Base-by-base conservation (phyloP, 164 flowering plant genomes). In the Houttuynia cordata region DNA sequence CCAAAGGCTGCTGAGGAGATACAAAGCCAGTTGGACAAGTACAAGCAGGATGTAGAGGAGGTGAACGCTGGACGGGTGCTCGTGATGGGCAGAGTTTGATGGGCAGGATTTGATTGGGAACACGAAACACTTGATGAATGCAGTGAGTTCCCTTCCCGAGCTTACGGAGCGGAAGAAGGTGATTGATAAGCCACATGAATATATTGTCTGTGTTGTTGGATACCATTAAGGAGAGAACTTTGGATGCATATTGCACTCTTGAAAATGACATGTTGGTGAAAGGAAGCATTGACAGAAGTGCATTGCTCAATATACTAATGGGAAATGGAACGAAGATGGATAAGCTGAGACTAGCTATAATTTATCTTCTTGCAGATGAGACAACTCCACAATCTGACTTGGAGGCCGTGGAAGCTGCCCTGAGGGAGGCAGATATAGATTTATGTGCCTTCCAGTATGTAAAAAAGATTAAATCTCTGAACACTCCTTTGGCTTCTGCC, bases 1-100 rank as follows among this genome's bases (percentile, higher is more conserved):
- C 99, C 99, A 17, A 90, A 84, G 66, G 99, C 88, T 53, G 97
- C 99, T 18, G 91, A 79, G 62, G 99, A 94, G 78, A 94, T 94
- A 30, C 97, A 91, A 78, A 80, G 74, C 15, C 96, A 94, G 57
- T 70, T 94, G 86, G 82, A 66, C 47, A 91, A 87, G 75, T 94
- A 94, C 67, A 94, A 94, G 83, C 87, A 70, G 70, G 99, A 94
- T 71, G 96, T 94, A 9, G 96, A 91, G 50, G 99, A 94, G 73
- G 97, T 94, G 51, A 94, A 94, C 81, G 68, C 68, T 73, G 84
- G 59, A 86, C 99, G 1, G 97, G 97, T 17, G 97, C 95, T 4
- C 73, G 71, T 51, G 78, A 64, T 22, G 92, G 83, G 34, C 81
- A 55, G 91, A 90, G 59, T 86, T 91, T 69, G 97, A 88, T 67